These are phyloP conservation scores for Phaeosphaeriaceae sp. DNA, from an alignment of 2,329 filamentous ascomycete genomes.

Conservation along the genomic window DNA sequence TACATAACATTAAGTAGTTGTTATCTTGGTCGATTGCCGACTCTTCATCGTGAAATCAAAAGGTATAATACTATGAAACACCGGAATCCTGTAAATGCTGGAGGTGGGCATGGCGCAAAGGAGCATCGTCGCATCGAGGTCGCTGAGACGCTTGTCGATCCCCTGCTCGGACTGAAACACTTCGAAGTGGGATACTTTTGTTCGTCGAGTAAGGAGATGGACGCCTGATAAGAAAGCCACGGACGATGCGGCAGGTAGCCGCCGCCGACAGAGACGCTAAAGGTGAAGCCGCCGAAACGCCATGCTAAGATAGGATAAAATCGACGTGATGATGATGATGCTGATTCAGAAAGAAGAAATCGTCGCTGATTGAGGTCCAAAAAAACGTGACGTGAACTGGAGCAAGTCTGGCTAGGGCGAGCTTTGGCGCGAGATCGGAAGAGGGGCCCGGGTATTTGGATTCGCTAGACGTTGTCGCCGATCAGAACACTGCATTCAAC, in stretches of 20 bases:
- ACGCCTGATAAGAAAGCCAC: constrained; percentile 24
- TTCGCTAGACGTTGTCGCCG: constrained; percentile 29
- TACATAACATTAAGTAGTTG: constrained; percentile 25
- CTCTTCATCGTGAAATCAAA: not conserved
- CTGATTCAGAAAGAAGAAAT: constrained; percentile 13
- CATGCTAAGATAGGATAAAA: constrained; percentile 43
- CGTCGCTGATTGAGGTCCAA: constrained; percentile 11
- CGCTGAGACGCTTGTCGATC: constrained; percentile 24
- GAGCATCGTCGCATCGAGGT: not conserved
- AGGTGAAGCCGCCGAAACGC: constrained; percentile 40
- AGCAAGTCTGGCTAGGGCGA: constrained; percentile 6
- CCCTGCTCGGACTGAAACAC: constrained; percentile 33
- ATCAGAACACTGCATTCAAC: constrained; percentile 29
- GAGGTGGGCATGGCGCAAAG: constrained; percentile 1
- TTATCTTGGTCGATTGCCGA: constrained; percentile 21
- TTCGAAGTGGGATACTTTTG: constrained; percentile 42
- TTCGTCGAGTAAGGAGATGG: constrained; percentile 28
- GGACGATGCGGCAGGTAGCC: constrained; percentile 30
- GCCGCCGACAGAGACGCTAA: constrained; percentile 18
- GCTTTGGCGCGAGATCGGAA: constrained; percentile 12
- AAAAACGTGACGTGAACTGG: not conserved
- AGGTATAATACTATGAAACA: not conserved
- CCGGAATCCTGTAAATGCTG: constrained; percentile 9
- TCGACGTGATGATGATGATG: constrained; percentile 28
- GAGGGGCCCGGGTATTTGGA: constrained; percentile 17